Percentiles rank a stretch among this genome's conserved stretches.
Conservation (phyloP, 306 rosid species). For the Acacia crassicarpa region DNA sequence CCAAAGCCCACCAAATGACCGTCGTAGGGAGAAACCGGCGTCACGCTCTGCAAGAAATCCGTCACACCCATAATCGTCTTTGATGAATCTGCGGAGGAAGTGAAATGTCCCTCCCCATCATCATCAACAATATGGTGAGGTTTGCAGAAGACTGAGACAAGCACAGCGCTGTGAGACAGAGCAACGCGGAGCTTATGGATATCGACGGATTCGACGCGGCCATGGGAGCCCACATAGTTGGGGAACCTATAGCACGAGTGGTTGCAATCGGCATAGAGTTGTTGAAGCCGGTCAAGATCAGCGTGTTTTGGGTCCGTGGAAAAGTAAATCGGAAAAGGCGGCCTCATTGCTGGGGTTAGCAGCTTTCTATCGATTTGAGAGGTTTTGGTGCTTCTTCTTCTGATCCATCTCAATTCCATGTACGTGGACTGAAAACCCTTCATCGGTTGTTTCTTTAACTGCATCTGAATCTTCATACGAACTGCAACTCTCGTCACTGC, state of each 20-base stretch:
- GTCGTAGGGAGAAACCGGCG: constrained; percentile 55
- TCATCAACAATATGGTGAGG: constrained; percentile 17
- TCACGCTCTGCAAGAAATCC: constrained; percentile 43
- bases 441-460: constrained; percentile 3
- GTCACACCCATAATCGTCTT: constrained; percentile 28
- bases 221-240: constrained; percentile 19
- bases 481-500: constrained; percentile 30
- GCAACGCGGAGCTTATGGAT: constrained; percentile 64
- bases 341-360: background rate
- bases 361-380: constrained; percentile 6
- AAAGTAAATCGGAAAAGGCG: constrained; percentile 54
- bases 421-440: constrained; percentile 27
- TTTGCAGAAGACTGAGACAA: constrained; percentile 79
- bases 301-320: constrained; percentile 60
- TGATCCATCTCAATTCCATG: constrained; percentile 57
- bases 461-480: background rate
- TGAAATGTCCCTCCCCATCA: background rate
- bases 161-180: constrained; percentile 64
- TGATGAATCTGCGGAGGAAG: background rate
- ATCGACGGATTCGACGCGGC: constrained; percentile 43
- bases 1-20: constrained; percentile 80
- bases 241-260: constrained; percentile 55
- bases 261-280: constrained; percentile 58
- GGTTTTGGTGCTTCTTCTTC: constrained; percentile 24
- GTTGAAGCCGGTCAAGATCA: constrained; percentile 46